Base-by-base conservation (phyloP, 148 eudicot genomes). In the Diospyros kaki region DNA sequence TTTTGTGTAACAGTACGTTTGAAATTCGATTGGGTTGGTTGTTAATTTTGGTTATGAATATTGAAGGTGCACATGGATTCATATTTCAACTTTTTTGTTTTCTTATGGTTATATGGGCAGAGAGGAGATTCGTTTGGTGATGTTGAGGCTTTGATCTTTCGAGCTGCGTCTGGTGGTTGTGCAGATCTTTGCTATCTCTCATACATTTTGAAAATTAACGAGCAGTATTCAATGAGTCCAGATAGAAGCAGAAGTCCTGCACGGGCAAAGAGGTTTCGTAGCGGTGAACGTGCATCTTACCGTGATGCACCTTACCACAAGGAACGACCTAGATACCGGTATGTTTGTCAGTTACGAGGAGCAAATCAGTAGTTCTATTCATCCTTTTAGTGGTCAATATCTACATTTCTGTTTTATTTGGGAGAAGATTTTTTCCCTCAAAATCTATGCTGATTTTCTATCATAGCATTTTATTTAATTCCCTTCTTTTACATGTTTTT, bases 261-360 rank as follows among this genome's bases (percentile, higher is more conserved):
- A 56, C 64, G 77, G 48, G 45, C 63, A 46, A 81, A 45, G 66
- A 73, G 77, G 62, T 85, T 75, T 48, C 89, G 87, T 18, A 85
- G 80, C 72, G 80, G 79, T 73, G 90, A 87, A 13, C 84, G 89
- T 58, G 40, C 82, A 18, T 81, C 88, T 5, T 87, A 72, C 69
- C 83, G 80, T 68, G 84, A 87, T 87, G 86, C 89, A 58, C 90
- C 89, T 10, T 87, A 89, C 79, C 87, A 80, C 60, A 86, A 73
- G 77, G 90, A 89, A 53, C 84, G 78, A 1, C 80, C 73, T 58
- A 40, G 67, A 64, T 64, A 73, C 69, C 75, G 85, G 87, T 89
- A 73, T 66, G 12, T 72, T 14, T 61, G 14, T 14, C 52, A 1
- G 9, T 56, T 52, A 53, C 40, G 8, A 48, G 68, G 63, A 73